A percentile compares a stretch with the other conserved stretches of the same genome.
These are phyloP conservation scores for Xerocomus amazonicus DNA, from an alignment of 1,284 basidiomycete species.

Conservation along the genomic window DNA sequence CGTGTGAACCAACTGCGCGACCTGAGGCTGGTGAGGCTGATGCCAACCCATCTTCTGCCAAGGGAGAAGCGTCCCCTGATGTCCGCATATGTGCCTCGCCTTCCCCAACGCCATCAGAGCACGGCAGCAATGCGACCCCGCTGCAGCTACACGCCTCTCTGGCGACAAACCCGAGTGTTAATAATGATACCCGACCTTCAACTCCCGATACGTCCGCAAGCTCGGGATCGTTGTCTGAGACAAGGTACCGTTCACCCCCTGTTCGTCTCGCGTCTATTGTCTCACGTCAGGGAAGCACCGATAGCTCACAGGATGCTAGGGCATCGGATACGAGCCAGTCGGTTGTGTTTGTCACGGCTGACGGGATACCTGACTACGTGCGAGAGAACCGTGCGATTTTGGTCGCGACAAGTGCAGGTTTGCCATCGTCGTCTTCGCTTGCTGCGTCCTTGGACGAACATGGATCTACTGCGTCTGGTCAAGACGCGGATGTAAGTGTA, in stretches of 20 bases:
- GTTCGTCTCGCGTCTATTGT: not conserved
- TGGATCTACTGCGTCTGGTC: no score
- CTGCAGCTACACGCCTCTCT: not conserved
- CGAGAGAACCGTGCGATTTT: constrained; percentile 31
- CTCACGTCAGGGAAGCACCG: no score
- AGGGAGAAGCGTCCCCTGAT: not conserved
- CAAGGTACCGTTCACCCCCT: constrained; percentile 12
- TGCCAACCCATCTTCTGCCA: not conserved
- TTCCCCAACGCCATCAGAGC: constrained; percentile 31
- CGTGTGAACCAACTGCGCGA: constrained; percentile 2
- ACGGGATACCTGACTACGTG: constrained; percentile 31
- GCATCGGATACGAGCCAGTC: constrained; percentile 21
- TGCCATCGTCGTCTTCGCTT: constrained; percentile 18
- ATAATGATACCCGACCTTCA: constrained; percentile 2
- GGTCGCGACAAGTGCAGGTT: constrained; percentile 29
- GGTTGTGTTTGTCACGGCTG: constrained; percentile 30
- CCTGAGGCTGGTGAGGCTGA: not conserved
- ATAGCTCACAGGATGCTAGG: not conserved
- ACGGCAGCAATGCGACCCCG: constrained; percentile 20
- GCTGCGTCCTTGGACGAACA: constrained; percentile 10
- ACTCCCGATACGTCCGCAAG: constrained; percentile 13
- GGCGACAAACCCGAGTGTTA: not conserved
- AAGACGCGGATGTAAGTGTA: no score
- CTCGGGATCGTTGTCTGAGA: constrained; percentile 14
- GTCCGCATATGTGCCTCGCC: constrained; percentile 12